Evolutionary conservation across 208 protist genomes (phyloP).

Genomic region (Trypanosoma lewisi): DNA sequence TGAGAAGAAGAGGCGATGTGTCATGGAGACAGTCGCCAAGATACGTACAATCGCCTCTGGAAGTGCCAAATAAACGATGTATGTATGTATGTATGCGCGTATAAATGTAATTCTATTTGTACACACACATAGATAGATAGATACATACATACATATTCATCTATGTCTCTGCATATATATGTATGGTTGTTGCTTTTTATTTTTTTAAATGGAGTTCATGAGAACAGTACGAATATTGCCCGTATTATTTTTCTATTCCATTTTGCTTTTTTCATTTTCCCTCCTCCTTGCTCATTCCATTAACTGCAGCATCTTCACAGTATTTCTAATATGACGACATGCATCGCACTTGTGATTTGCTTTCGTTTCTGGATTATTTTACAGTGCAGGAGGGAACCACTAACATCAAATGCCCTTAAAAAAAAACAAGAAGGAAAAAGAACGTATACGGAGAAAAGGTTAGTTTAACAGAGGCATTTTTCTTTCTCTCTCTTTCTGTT

Average conservation of each 20-base stretch:
- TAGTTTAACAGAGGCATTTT: neutral
- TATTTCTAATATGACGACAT: neutral
- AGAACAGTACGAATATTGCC: no score
- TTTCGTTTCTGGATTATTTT: neutral
- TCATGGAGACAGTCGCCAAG: constrained; percentile 45
- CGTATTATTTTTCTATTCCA: neutral
- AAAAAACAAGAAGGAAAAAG: constrained; percentile 14
- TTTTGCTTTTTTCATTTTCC: constrained; percentile 2
- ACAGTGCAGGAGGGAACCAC: neutral
- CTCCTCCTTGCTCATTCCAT: neutral
- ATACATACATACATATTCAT: no score
- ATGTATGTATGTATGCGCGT: neutral
- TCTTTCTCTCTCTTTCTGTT: constrained; percentile 1
- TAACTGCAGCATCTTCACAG: neutral
- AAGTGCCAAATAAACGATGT: neutral
- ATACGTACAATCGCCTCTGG: constrained; percentile 10
- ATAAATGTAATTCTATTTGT: neutral
- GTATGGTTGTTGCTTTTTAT: neutral
- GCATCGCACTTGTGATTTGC: constrained; percentile 5
- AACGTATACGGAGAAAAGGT: neutral
- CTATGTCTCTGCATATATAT: no score
- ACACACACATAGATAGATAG: no score
- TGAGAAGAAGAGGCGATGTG: constrained; percentile 36
- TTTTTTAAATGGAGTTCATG: no score
- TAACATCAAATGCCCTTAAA: neutral